These are phyloP conservation scores for Lactarius pseudohatsudake DNA, from an alignment of 768 basidiomycete species.

Conservation along the genomic window DNA sequence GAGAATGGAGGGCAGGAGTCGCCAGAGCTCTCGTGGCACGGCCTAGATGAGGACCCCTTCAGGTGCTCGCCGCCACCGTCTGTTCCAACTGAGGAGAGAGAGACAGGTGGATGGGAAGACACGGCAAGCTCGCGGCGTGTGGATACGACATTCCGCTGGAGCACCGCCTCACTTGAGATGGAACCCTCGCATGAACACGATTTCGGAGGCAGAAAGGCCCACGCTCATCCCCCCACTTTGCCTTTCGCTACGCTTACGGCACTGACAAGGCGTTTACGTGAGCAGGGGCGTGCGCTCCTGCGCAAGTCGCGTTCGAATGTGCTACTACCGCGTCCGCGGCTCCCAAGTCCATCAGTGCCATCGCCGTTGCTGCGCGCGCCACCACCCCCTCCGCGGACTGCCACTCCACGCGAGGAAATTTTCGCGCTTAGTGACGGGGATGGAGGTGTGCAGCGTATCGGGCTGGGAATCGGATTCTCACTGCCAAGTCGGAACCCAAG, in stretches of 20 bases:
- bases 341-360: background rate
- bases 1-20: conserved; percentile 4
- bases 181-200: background rate
- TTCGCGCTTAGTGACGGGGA: conserved; percentile 11
- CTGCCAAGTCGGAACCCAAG: conserved; percentile 17
- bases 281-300: conserved; percentile 23
- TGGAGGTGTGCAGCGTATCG: conserved; percentile 26
- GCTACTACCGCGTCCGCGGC: conserved; percentile 15
- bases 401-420: background rate
- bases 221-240: background rate
- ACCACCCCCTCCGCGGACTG: background rate
- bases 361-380: background rate
- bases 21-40: conserved; percentile 26
- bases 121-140: conserved; percentile 15
- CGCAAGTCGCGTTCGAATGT: conserved; percentile 24
- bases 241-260: conserved; percentile 5
- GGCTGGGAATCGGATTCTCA: conserved; percentile 29
- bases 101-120: conserved; percentile 3
- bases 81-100: conserved; percentile 12
- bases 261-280: conserved; percentile 19
- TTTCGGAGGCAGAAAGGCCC: background rate
- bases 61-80: conserved; percentile 20
- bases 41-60: conserved; percentile 27
- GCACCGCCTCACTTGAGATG: conserved; percentile 21
- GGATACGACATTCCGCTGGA: conserved; percentile 29